Percentiles rank a stretch among this genome's conserved stretches.
Evolutionary conservation across 2,329 filamentous ascomycete genomes (phyloP).

Genomic region (Aspergillus brasiliensis): DNA sequence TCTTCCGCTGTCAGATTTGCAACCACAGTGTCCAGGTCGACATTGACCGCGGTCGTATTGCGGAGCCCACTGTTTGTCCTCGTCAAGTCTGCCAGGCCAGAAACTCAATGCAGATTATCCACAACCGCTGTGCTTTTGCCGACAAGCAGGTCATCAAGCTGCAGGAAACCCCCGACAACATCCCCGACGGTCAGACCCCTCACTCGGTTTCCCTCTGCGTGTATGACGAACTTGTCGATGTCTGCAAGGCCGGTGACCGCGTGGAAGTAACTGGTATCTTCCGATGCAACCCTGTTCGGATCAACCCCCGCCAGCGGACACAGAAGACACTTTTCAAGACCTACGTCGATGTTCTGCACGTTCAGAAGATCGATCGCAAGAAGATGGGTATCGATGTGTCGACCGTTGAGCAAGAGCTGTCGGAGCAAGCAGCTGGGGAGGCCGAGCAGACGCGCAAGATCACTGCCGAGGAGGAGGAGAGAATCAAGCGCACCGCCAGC

Average conservation of each 20-base stretch:
- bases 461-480: constrained; percentile 81
- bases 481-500: constrained; percentile 77
- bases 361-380: constrained; percentile 95
- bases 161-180: constrained; percentile 92
- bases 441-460: constrained; percentile 84
- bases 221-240: constrained; percentile 95
- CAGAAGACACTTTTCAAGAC: constrained; percentile 98
- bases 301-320: constrained; percentile 89
- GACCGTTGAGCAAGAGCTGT: constrained; percentile 81
- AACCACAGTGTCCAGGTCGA: constrained; percentile 88
- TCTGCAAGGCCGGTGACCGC: constrained; percentile 96
- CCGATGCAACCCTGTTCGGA: constrained; percentile 86
- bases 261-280: constrained; percentile 97
- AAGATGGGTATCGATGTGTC: constrained; percentile 88
- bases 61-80: constrained; percentile 88
- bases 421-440: constrained; percentile 69
- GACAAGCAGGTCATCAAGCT: constrained; percentile 99
- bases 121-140: constrained; percentile 91
- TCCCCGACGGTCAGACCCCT: constrained; percentile 93
- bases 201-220: constrained; percentile 95
- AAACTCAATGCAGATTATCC: constrained; percentile 98
- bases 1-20: constrained; percentile 93
- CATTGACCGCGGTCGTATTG: constrained; percentile 93
- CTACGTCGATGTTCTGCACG: constrained; percentile 91
- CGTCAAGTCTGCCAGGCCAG: constrained; percentile 76